Percentiles rank a stretch among this genome's conserved stretches.
phyloP scores from a whole-genome alignment of 2,329 filamentous ascomycete genomes.

The Pseudocercospora macadamiae region DNA sequence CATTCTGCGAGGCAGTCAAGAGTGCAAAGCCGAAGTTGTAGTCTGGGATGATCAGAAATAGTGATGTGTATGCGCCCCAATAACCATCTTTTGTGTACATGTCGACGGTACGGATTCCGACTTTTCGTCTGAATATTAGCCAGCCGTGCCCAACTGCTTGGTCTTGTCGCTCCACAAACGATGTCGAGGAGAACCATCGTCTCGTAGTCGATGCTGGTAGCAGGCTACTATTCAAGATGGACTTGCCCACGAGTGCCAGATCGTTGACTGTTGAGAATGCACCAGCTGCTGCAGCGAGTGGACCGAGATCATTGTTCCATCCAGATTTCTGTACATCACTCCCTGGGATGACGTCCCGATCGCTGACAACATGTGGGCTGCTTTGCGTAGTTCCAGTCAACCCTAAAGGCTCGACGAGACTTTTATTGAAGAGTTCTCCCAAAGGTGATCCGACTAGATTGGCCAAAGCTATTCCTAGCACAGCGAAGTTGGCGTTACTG shows the following conservation, averaged over 20 bases:
- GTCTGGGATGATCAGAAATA: conserved; percentile 50
- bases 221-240: conserved; percentile 49
- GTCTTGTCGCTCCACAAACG: conserved; percentile 43
- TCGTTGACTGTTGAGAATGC: conserved; percentile 26
- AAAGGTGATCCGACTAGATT: conserved; percentile 7
- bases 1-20: conserved; percentile 37
- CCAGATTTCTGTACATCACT: conserved; percentile 15
- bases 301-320: conserved; percentile 34
- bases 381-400: conserved; percentile 20
- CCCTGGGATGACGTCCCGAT: conserved; percentile 18
- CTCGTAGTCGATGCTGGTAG: conserved; percentile 46
- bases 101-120: conserved; percentile 48
- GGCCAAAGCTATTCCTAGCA: conserved; percentile 20
- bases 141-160: conserved; percentile 51
- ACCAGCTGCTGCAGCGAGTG: conserved; percentile 38
- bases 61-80: conserved; percentile 35
- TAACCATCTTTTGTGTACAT: conserved; percentile 53
- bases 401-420: conserved; percentile 17
- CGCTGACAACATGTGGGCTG: conserved; percentile 12
- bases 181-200: conserved; percentile 49
- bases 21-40: conserved; percentile 51
- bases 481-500: conserved; percentile 26
- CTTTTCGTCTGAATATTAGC: conserved; percentile 51
- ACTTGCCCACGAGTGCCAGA: conserved; percentile 39
- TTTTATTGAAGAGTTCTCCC: conserved; percentile 17